Evolutionary conservation across 2,329 filamentous ascomycete species (phyloP).

Genomic region (Nigrograna mackinnonii): DNA sequence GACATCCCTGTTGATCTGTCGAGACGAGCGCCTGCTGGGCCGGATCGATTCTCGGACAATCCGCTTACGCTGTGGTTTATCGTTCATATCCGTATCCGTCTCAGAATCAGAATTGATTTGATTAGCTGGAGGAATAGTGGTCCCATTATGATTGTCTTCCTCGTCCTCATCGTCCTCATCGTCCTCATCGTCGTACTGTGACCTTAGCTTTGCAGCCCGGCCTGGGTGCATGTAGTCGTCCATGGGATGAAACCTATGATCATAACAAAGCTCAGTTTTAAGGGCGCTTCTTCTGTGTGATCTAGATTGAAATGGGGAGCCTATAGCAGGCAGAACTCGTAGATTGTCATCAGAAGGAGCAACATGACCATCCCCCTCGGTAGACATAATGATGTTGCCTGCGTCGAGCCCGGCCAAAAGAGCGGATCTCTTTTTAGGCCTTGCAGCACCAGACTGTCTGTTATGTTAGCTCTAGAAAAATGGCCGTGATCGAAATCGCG

Average conservation of each 20-base stretch:
- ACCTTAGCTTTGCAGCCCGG: constrained; percentile 28
- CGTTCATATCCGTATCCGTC: background rate
- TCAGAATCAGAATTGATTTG: no score
- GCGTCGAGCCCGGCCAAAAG: constrained; percentile 13
- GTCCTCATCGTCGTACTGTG: constrained; percentile 18
- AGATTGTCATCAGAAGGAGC: background rate
- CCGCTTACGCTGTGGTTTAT: background rate
- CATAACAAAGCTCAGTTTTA: constrained; percentile 25
- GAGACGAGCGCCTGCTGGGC: constrained; percentile 24
- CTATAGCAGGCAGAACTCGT: constrained; percentile 9
- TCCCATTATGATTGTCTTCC: constrained; percentile 7
- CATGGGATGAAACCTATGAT: constrained; percentile 38
- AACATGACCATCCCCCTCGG: constrained; percentile 5
- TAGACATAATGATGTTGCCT: constrained; percentile 17
- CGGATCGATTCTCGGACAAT: background rate
- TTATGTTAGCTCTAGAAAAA: background rate
- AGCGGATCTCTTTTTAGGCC: constrained; percentile 2
- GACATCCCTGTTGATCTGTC: constrained; percentile 17
- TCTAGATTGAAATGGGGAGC: constrained; percentile 14
- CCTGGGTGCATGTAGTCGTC: constrained; percentile 31
- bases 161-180: constrained; percentile 8
- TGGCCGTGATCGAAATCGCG: background rate
- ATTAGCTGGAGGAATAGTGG: no score
- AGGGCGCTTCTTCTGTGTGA: constrained; percentile 8
- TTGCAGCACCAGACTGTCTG: constrained; percentile 1